Base-by-base conservation (phyloP, 257 asterid genomes). In the Lantana camara region DNA sequence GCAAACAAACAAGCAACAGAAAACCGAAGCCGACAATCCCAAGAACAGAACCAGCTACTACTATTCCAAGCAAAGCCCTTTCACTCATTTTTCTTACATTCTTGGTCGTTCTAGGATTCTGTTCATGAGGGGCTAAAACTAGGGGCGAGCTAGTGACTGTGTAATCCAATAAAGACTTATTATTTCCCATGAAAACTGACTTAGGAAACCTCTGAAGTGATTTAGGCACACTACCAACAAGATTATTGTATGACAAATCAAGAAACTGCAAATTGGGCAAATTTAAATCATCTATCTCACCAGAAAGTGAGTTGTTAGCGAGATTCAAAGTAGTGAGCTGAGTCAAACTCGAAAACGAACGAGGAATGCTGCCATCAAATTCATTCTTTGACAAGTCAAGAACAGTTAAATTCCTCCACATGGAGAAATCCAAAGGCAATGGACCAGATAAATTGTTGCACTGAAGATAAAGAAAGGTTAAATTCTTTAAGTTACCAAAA, bases 391-490 rank as follows among this genome's bases (percentile, higher is more conserved):
- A 89, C 71, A 89, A 70, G 44, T 89, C 69, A 44, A 86, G 38
- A 67, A 70, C 57, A 12, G 76, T 80, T 13, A 89, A 79, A 22
- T 79, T 80, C 56, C 44, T 73, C 96, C 95, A 89, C 22, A 75
- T 78, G 15, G 93, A 82, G 75, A 82, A 86, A 84, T 86, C 80
- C 30, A 50, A 58, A 68, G 91, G 91, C 73, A 89, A 41, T 22
- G 85, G 81, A 27, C 96, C 95, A 7, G 92, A 79, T 11, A 89
- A 82, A 40, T 72, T 82, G 75, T 89, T 89, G 80, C 9, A 79
- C 72, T 86, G 96, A 76, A 89, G 90, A 67, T 82, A 89, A 67
- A 89, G 89, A 79, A 23, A 79, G 9, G 95, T 75, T 48, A 89
- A 73, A 68, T 86, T 86, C 34, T 46, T 80, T 19, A 86, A 73